phyloP scores from a whole-genome alignment of 768 basidiomycete genomes.

The Tulasnella sp. region DNA sequence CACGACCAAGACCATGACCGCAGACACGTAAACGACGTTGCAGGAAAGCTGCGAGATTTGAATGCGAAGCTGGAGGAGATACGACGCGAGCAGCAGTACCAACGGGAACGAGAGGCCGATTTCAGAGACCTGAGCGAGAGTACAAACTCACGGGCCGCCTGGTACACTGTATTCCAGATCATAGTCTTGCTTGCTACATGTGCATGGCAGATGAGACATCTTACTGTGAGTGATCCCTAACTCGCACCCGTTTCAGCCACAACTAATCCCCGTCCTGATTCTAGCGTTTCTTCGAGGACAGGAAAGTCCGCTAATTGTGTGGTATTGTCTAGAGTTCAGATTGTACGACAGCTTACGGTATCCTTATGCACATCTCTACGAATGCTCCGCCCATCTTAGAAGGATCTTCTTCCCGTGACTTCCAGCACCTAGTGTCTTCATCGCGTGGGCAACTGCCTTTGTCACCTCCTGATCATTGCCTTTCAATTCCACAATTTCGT shows the following conservation, averaged over 20 bases:
- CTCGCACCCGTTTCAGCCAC: neutral
- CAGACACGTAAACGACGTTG: conserved; percentile 70
- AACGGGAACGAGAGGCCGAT: conserved; percentile 86
- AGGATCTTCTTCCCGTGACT: conserved; percentile 40
- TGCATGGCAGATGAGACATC: conserved; percentile 85
- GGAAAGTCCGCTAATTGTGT: conserved; percentile 50
- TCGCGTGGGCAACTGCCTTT: conserved; percentile 25
- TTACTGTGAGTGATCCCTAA: conserved; percentile 49
- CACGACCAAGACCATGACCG: conserved; percentile 81
- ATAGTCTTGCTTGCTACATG: conserved; percentile 73
- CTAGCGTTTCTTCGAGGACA: conserved; percentile 79
- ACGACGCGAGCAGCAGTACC: conserved; percentile 92
- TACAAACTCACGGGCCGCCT: conserved; percentile 87
- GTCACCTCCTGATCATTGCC: conserved; percentile 31
- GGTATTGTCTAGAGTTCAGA: conserved; percentile 3
- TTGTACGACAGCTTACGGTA: conserved; percentile 10
- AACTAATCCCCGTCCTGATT: neutral
- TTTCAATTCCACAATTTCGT: conserved; percentile 53
- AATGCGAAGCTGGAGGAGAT: conserved; percentile 91
- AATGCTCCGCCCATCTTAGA: conserved; percentile 27
- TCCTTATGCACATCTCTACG: conserved; percentile 2
- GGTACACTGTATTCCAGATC: conserved; percentile 89
- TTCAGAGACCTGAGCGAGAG: conserved; percentile 80
- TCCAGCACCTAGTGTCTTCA: conserved; percentile 29
- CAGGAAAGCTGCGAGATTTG: conserved; percentile 76